These are phyloP conservation scores for Aspergillus indologenus DNA, from an alignment of 495 filamentous ascomycete species.

Conservation along the genomic window DNA sequence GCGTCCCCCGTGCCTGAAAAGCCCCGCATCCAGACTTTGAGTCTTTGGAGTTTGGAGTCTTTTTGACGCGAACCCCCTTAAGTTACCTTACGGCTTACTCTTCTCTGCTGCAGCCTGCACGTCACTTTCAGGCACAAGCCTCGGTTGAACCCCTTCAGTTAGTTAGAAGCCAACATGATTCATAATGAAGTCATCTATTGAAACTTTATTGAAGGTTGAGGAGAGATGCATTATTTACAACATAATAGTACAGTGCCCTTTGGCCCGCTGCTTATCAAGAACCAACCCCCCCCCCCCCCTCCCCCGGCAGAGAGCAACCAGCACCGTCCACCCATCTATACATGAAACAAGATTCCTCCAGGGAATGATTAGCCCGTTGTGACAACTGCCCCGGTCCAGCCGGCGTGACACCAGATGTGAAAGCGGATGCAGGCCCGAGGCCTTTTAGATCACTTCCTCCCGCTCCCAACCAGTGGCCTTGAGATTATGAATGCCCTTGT, in stretches of 20 bases:
- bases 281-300: too few species aligned
- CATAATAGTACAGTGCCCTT: not conserved
- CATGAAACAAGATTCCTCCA: not conserved
- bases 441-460: constrained; percentile 66
- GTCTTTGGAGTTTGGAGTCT: too few species aligned
- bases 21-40: constrained; percentile 6
- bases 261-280: not conserved
- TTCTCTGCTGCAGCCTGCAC: not conserved
- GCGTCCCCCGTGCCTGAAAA: constrained; percentile 6
- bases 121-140: not conserved
- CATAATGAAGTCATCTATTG: too few species aligned
- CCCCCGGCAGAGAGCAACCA: not conserved
- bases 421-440: not conserved
- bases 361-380: not conserved
- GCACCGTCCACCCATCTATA: not conserved
- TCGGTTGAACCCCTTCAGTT: not conserved
- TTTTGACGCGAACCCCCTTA: not conserved
- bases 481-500: constrained; percentile 65
- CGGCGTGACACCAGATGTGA: not conserved
- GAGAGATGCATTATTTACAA: not conserved
- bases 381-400: not conserved
- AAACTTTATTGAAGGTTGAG: not conserved
- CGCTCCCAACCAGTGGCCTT: constrained; percentile 78
- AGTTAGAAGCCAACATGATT: too few species aligned
- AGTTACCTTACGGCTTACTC: not conserved